Percentiles rank a stretch among this genome's conserved stretches.
phyloP scores from a whole-genome alignment of 78 protist genomes.

The Dictyostelium brefeldianum region DNA sequence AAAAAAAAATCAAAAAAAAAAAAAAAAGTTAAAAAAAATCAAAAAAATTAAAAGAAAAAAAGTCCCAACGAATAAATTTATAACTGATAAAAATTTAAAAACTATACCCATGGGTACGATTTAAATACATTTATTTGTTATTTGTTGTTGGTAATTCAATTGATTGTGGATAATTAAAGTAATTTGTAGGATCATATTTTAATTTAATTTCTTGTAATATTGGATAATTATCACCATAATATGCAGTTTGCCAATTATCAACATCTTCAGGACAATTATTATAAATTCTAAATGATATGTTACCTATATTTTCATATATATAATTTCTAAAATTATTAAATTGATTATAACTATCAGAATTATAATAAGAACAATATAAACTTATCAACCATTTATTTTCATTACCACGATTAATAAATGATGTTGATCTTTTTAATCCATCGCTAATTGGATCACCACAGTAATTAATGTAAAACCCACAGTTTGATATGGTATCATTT shows the following conservation, averaged over 20 bases:
- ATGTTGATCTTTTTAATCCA: not conserved
- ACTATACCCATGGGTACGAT: too few species aligned
- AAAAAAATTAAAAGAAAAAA: not conserved
- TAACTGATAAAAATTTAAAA: too few species aligned
- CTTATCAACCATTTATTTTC: not conserved
- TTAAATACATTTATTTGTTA: not conserved
- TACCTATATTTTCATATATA: not conserved
- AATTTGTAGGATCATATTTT: constrained; percentile 18
- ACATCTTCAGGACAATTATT: not conserved
- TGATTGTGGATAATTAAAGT: not conserved
- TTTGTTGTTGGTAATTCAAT: not conserved
- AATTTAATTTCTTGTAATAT: not conserved
- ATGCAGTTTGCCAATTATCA: not conserved
- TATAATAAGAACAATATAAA: not conserved
- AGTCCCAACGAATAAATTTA: too few species aligned
- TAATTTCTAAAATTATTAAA: not conserved
- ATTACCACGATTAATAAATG: not conserved
- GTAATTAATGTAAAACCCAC: not conserved
- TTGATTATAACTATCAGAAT: not conserved
- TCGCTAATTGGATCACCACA: not conserved
- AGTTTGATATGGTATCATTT: not conserved
- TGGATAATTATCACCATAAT: not conserved
- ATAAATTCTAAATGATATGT: not conserved
- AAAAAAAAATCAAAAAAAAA: too few species aligned
- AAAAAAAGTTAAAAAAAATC: not conserved